Conservation (phyloP, 306 rosid genomes). For the Delonix regia region DNA sequence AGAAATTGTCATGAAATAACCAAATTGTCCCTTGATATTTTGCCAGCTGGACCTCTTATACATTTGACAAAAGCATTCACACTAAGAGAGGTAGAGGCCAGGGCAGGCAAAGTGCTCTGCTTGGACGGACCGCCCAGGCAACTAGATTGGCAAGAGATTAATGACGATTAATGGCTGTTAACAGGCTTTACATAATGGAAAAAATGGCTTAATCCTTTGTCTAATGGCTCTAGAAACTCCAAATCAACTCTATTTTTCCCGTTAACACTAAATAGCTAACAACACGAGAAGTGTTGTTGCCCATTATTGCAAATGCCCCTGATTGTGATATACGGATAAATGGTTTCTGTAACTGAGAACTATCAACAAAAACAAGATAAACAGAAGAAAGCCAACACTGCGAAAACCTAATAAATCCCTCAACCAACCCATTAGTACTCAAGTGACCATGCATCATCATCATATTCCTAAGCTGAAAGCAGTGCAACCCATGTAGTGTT, state of each 20-base stretch:
- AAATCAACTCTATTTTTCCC: conserved; percentile 56
- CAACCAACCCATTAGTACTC: conserved; percentile 34
- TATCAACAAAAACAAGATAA: conserved; percentile 38
- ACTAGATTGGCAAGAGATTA: too few relatives aligned
- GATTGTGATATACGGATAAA: conserved; percentile 7
- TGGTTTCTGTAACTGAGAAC: conserved; percentile 33
- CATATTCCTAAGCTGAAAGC: conserved; percentile 32
- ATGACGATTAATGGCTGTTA: too few relatives aligned
- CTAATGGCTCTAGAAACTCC: conserved; percentile 62
- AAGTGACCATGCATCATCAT: conserved; percentile 45
- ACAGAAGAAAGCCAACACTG: conserved; percentile 24
- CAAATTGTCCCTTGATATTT: too few relatives aligned
- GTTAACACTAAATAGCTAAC: conserved; percentile 61
- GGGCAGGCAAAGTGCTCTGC: too few relatives aligned
- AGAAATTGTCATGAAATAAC: too few relatives aligned
- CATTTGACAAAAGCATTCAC: too few relatives aligned
- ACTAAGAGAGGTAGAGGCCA: too few relatives aligned
- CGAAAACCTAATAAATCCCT: conserved; percentile 41
- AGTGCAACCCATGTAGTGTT: conserved; percentile 37
- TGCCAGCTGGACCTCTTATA: too few relatives aligned
- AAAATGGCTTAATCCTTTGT: conserved; percentile 66
- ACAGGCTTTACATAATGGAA: conserved; percentile 64
- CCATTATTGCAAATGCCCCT: conserved; percentile 49
- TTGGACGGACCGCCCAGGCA: too few relatives aligned
- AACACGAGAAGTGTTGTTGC: conserved; percentile 67